A percentile compares a stretch with the other conserved stretches of the same genome.
Conservation (phyloP, 352 stramenopile genomes). For the Globisporangium yorkense region DNA sequence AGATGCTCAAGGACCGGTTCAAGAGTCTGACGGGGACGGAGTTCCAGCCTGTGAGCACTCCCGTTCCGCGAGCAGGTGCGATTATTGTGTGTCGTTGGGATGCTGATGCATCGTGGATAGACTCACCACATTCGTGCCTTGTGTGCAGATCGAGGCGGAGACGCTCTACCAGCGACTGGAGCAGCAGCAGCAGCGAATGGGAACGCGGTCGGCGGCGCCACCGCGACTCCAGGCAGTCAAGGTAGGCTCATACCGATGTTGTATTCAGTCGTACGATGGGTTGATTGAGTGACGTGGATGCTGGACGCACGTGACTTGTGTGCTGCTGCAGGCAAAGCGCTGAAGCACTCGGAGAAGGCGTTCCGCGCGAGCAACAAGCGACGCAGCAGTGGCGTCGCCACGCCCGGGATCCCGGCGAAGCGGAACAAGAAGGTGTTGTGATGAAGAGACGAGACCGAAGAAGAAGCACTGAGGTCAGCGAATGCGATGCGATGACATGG, state of each 20-base stretch:
- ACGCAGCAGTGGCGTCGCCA: conserved; percentile 17
- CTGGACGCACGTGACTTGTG: too few species aligned
- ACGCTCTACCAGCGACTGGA: conserved; percentile 12
- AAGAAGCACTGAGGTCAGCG: neutral
- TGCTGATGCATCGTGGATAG: neutral
- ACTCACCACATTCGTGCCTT: neutral
- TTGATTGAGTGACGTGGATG: neutral
- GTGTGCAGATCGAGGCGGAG: conserved; percentile 25
- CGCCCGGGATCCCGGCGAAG: conserved; percentile 33
- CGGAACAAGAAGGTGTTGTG: conserved; percentile 52
- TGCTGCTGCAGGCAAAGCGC: conserved; percentile 29
- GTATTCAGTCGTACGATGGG: neutral
- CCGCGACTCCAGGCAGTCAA: conserved; percentile 25
- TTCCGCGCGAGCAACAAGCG: conserved; percentile 37
- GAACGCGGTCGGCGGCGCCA: conserved; percentile 5
- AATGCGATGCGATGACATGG: too few species aligned
- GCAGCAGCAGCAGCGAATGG: conserved; percentile 1
- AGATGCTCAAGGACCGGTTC: conserved; percentile 45
- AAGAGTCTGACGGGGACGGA: conserved; percentile 44
- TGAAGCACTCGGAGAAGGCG: conserved; percentile 52
- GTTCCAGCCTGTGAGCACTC: conserved; percentile 38
- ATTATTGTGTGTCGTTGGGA: neutral
- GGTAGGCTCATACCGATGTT: conserved; percentile 10
- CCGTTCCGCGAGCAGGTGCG: conserved; percentile 31
- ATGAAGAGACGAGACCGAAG: conserved; percentile 11